A percentile compares a stretch with the other conserved stretches of the same genome.
Evolutionary conservation across 2,329 filamentous ascomycete species (phyloP).

Genomic region (Orbilia javanica): DNA sequence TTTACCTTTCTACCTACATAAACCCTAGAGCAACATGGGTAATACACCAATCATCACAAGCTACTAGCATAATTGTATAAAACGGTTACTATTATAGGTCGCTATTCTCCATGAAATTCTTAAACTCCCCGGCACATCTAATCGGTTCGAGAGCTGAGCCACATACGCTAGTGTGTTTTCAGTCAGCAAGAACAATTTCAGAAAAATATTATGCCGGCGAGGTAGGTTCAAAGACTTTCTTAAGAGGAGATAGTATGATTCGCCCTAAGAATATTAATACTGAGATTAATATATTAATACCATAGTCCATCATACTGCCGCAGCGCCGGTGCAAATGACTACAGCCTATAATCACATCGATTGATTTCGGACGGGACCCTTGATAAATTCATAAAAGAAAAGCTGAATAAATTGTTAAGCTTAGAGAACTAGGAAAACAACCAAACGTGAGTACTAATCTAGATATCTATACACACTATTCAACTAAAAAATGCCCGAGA

Average conservation of each 20-base stretch:
- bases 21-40: neutral
- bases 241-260: neutral
- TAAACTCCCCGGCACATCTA: neutral
- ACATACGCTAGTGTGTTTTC: neutral
- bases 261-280: neutral
- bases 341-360: too few relatives aligned
- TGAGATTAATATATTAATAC: neutral
- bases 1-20: neutral
- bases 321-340: neutral
- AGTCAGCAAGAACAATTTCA: too few relatives aligned
- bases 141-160: neutral
- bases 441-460: too few relatives aligned
- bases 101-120: neutral
- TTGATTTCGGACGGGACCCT: too few relatives aligned
- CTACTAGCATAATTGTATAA: neutral
- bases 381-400: too few relatives aligned
- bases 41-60: neutral
- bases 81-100: neutral
- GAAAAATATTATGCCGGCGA: too few relatives aligned
- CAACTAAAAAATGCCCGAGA: too few relatives aligned
- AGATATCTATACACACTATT: too few relatives aligned
- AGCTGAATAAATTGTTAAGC: too few relatives aligned
- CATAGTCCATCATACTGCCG: neutral
- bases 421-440: too few relatives aligned
- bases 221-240: too few relatives aligned